Evolutionary conservation across 2,329 filamentous ascomycete species (phyloP), one percentile per base, ranked within the genome.

Genomic region (Xenoacremonium recifei): DNA sequence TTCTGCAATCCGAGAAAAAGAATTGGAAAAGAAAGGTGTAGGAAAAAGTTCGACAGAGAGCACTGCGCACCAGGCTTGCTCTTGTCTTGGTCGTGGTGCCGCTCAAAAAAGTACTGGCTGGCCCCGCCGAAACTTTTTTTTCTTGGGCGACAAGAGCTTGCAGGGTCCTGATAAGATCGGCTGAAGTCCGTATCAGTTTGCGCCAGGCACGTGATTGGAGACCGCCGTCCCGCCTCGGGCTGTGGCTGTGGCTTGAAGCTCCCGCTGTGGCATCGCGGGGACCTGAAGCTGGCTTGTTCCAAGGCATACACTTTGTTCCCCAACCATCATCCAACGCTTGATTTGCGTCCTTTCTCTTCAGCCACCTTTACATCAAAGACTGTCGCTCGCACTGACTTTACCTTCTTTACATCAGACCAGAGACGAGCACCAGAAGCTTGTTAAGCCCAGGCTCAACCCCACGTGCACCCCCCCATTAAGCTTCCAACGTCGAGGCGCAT

Each of bases 121-220:
- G 60, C 62, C 64, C 65, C 63, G 53, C 65, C 59, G 55, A 65
- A 69, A 62, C 59, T 67, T 70, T 68, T 66, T 62, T 64, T 62
- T 58, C 49, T 54, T 53, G 41, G 44, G 48, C 40, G 42, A 19
- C 31, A 15, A 31, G 37, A 38, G 46, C 49, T 50, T 43, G 41
- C 57, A 55, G 45, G 52, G 56, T 54, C 54, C 51, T 43, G 62
- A 64, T 63, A 63, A 57, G 53, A 30, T 33, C 61, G 61, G 62
- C 32, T 41, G 57, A 64, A 60, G 55, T 42, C 55, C 61, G 62
- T 62, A 62, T 63, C 61, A 18, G 17, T 0, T 5, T 10, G 9
- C 6, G 3, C 20, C 29, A 46, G 16, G 32, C 58, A 61, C 51
- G 59, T 61, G 57, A 62, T 50, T 44, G 15, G 21, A n/a, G n/a